phyloP scores from a whole-genome alignment of 2,329 filamentous ascomycete genomes.

The Epichloe brachyelytri region DNA sequence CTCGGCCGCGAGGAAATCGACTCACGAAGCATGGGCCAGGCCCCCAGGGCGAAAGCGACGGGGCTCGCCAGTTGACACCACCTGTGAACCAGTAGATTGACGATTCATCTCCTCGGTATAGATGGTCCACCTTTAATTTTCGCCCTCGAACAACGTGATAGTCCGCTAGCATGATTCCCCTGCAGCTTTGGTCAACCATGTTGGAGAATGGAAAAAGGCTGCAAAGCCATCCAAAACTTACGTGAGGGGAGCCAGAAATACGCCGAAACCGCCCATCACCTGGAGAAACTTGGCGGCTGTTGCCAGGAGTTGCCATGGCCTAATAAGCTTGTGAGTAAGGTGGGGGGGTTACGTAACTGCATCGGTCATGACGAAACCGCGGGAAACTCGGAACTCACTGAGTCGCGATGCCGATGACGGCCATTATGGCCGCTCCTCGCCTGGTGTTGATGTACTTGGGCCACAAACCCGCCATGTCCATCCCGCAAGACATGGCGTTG shows the following conservation, averaged over 20 bases:
- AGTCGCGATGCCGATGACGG: constrained; percentile 25
- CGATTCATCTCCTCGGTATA: constrained; percentile 19
- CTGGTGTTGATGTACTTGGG: constrained; percentile 43
- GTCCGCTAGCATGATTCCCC: constrained; percentile 18
- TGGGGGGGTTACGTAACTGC: no score
- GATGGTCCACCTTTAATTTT: constrained; percentile 23
- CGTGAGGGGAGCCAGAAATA: constrained; percentile 13
- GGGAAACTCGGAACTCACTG: constrained; percentile 6
- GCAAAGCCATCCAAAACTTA: neutral
- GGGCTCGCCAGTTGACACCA: constrained; percentile 25
- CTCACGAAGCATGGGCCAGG: constrained; percentile 14
- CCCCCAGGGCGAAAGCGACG: constrained; percentile 18
- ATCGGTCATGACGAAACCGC: no score
- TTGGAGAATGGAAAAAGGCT: neutral
- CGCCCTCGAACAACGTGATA: constrained; percentile 19
- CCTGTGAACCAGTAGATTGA: constrained; percentile 25
- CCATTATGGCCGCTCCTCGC: constrained; percentile 36
- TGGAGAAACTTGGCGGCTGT: constrained; percentile 15
- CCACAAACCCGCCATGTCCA: constrained; percentile 40
- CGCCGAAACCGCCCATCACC: constrained; percentile 14
- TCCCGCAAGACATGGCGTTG: constrained; percentile 37
- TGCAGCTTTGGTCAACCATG: constrained; percentile 3
- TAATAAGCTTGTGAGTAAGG: constrained; percentile 3
- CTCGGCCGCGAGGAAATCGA: neutral
- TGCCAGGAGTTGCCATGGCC: constrained; percentile 17